Evolutionary conservation across 2,329 filamentous ascomycete species (phyloP).

Genomic region (Hymenotorrendiella dingleyae): DNA sequence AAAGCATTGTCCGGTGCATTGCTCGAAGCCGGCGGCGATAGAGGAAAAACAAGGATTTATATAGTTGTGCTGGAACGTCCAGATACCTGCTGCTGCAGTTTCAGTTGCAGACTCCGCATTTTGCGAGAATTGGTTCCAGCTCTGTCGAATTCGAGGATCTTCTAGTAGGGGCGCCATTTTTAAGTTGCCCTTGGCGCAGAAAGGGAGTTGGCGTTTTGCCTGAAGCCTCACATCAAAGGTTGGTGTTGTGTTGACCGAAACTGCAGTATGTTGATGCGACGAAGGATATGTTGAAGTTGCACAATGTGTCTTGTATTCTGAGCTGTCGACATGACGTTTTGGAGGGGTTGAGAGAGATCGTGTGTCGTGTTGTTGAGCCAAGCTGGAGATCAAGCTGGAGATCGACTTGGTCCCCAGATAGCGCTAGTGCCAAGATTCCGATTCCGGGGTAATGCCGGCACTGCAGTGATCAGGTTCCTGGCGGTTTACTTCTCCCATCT

Average conservation of each 20-base stretch:
- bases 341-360: slow-evolving; percentile 7
- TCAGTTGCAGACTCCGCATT: slow-evolving; percentile 89
- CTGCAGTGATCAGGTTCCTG: too few relatives aligned
- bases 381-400: too few relatives aligned
- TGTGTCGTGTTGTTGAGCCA: too few relatives aligned
- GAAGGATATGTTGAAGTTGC: not conserved
- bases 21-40: slow-evolving; percentile 60
- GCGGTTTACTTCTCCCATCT: too few relatives aligned
- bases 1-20: slow-evolving; percentile 65
- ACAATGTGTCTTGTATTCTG: not conserved
- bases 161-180: slow-evolving; percentile 45
- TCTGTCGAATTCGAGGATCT: slow-evolving; percentile 86
- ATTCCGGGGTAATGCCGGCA: too few relatives aligned
- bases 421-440: too few relatives aligned
- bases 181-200: too few relatives aligned
- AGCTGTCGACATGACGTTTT: slow-evolving; percentile 3
- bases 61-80: slow-evolving; percentile 81
- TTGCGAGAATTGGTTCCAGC: slow-evolving; percentile 86
- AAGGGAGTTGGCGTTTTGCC: too few relatives aligned
- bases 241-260: not conserved
- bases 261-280: not conserved
- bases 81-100: slow-evolving; percentile 84
- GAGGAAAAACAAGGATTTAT: slow-evolving; percentile 73
- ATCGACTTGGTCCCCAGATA: too few relatives aligned
- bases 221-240: too few relatives aligned